These are phyloP conservation scores for Ormosia emarginata DNA, from an alignment of 306 rosid species.

Conservation along the genomic window DNA sequence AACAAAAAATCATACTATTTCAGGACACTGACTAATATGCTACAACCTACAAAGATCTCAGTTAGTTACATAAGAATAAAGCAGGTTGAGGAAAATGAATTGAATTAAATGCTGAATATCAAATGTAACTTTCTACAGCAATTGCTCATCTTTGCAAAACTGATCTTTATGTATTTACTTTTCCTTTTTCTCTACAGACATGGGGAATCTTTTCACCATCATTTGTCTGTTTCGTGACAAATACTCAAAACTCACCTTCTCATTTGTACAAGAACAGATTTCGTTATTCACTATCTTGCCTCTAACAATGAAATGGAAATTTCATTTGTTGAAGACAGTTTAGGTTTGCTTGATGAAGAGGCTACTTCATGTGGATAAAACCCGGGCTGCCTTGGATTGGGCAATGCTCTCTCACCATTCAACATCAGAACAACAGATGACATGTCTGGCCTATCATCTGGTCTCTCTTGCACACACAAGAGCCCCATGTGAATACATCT, in stretches of 20 bases:
- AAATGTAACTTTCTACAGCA: background rate
- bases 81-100: background rate
- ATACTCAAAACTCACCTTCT: background rate
- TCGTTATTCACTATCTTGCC: background rate
- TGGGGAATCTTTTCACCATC: background rate
- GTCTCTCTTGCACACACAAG: slow-evolving; percentile 21
- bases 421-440: slow-evolving; percentile 26
- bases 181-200: background rate
- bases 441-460: slow-evolving; percentile 32
- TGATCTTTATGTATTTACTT: background rate
- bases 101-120: background rate
- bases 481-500: slow-evolving; percentile 21
- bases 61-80: background rate
- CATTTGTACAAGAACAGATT: background rate
- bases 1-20: background rate
- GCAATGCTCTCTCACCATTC: slow-evolving; percentile 18
- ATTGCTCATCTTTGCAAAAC: background rate
- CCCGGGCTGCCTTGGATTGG: slow-evolving; percentile 16
- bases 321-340: slow-evolving; percentile 9
- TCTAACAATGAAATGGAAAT: background rate
- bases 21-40: background rate
- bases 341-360: background rate
- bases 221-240: background rate
- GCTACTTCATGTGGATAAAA: slow-evolving; percentile 17
- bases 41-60: background rate